Conservation (phyloP, 176 grass and related monocot genomes). For the Triticum urartu region DNA sequence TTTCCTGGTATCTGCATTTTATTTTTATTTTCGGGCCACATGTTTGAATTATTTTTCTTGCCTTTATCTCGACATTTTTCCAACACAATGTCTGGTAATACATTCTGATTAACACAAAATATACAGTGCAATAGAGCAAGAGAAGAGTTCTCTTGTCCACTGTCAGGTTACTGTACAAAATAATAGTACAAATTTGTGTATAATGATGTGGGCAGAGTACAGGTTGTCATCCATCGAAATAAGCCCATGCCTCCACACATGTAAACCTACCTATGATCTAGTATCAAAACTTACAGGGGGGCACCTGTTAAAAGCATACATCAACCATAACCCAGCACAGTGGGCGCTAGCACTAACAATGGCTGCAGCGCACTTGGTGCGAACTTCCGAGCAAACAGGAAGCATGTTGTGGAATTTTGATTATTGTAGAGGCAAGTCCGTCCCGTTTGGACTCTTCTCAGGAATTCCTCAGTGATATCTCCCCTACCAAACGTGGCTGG, state of each 20-base stretch:
- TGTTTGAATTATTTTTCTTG: background rate
- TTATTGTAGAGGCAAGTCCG: slow-evolving; percentile 72
- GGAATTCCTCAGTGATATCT: slow-evolving; percentile 69
- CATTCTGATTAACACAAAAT: background rate
- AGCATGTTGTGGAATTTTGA: slow-evolving; percentile 57
- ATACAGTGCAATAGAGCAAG: slow-evolving; percentile 10
- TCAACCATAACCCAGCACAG: slow-evolving; percentile 52
- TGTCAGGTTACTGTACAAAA: slow-evolving; percentile 49
- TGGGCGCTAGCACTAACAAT: slow-evolving; percentile 63
- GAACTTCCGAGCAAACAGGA: slow-evolving; percentile 89
- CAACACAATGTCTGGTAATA: background rate
- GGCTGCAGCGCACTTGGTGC: slow-evolving; percentile 76
- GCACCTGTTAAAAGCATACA: slow-evolving; percentile 25
- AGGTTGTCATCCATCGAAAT: slow-evolving; percentile 14
- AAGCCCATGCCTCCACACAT: slow-evolving; percentile 16
- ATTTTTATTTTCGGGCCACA: background rate
- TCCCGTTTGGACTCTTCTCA: slow-evolving; percentile 55
- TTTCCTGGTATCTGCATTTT: background rate
- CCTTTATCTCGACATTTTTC: background rate
- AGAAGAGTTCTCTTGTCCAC: slow-evolving; percentile 8
- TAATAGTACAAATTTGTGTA: slow-evolving; percentile 37
- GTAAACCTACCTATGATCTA: slow-evolving; percentile 45
- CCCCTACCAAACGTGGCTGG: slow-evolving; percentile 88
- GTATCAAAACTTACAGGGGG: slow-evolving; percentile 40
- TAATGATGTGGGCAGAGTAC: slow-evolving; percentile 7